phyloP scores from a whole-genome alignment of 495 filamentous ascomycete genomes.

The Clavariopsis aquatica region DNA sequence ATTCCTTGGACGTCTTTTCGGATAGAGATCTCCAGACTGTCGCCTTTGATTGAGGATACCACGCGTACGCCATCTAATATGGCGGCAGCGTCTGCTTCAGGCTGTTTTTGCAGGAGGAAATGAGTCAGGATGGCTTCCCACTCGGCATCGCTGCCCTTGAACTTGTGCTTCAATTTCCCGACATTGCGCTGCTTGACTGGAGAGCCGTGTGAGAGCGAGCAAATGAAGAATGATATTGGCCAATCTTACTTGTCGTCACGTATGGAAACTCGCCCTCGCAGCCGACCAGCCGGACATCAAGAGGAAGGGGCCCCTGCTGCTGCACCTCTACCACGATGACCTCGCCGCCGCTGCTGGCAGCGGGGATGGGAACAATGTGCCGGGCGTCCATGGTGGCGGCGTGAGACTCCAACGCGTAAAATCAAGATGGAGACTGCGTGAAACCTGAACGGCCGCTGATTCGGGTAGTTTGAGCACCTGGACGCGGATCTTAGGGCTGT shows the following conservation, averaged over 20 bases:
- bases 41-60: slow-evolving; percentile 24
- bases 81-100: slow-evolving; percentile 14
- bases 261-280: slow-evolving; percentile 34
- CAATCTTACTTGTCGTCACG: slow-evolving; percentile 34
- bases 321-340: slow-evolving; percentile 32
- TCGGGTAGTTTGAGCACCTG: slow-evolving; percentile 12
- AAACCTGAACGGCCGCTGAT: slow-evolving; percentile 28
- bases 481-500: slow-evolving; percentile 19
- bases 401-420: slow-evolving; percentile 19
- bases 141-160: slow-evolving; percentile 54
- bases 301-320: slow-evolving; percentile 26
- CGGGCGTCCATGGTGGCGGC: slow-evolving; percentile 10
- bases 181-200: slow-evolving; percentile 34
- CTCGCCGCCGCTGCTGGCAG: slow-evolving; percentile 16
- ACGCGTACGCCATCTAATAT: slow-evolving; percentile 43
- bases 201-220: slow-evolving; percentile 12
- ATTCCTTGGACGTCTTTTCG: slow-evolving; percentile 30
- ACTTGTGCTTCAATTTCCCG: slow-evolving; percentile 24
- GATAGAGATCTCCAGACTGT: slow-evolving; percentile 21
- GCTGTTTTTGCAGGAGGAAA: slow-evolving; percentile 42
- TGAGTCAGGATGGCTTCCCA: slow-evolving; percentile 56
- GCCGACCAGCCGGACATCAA: slow-evolving; percentile 33
- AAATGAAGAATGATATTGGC: slow-evolving; percentile 22
- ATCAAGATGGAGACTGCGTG: neutral
- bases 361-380: slow-evolving; percentile 29